Base-by-base conservation (phyloP, 331 rosid genomes). In the Cydonia oblonga region DNA sequence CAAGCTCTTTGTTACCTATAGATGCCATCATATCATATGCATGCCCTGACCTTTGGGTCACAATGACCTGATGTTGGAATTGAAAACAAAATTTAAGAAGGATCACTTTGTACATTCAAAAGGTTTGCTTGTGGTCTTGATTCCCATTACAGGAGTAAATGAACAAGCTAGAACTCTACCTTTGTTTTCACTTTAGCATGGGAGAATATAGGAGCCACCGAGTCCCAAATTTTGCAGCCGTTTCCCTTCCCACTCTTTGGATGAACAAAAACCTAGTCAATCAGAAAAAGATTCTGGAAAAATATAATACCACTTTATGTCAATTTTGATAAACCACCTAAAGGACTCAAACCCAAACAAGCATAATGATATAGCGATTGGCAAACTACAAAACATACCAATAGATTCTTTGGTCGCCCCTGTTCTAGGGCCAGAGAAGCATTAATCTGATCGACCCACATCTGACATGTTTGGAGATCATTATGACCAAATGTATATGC, bases 161-260 rank as follows among this genome's bases (percentile, higher is more conserved):
- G 19, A 35, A 24, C 15, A 64, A 28, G 32, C 40, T 52, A 69
- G 67, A 79, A 67, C 5, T 65, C 75, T 75, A 93, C 97, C 98
- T 87, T 93, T 19, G 92, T 86, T 70, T 82, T 80, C 64, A 90
- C 96, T 75, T 89, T 89, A 78, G 97, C 96, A 9, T 82, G 90
- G 25, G 87, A 71, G 71, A 93, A 89, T 82, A 93, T 82, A 65
- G 97, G 95, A 81, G 90, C 84, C 79, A 93, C 95, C 32, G 82
- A 76, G 70, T 86, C 97, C 98, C 98, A 93, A 57, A 82, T 87
- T 86, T 72, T 87, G 75, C 80, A 81, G 78, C 97, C 98, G 71
- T 70, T 81, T 42, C 95, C 87, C 75, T 85, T 89, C 80, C 98
- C 98, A 80, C 98, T 93, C 83, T 76, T 93, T 85, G 98, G 98